Percentiles rank a stretch among this genome's conserved stretches.
Evolutionary conservation across 2,329 filamentous ascomycete genomes (phyloP).

Genomic region (Neodidymelliopsis sp.): DNA sequence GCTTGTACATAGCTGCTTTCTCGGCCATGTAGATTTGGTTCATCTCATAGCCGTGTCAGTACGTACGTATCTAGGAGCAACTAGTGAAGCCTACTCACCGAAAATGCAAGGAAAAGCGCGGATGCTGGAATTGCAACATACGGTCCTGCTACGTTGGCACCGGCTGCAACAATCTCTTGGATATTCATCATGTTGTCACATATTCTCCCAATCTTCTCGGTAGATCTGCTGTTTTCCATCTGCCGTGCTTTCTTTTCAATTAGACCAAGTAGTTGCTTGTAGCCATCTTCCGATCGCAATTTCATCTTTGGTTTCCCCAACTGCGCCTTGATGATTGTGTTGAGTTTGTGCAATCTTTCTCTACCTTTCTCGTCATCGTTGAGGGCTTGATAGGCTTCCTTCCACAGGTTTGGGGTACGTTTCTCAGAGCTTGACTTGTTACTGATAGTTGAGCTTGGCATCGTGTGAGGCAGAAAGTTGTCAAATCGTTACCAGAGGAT

Average conservation of each 20-base stretch:
- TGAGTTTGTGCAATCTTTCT: slow-evolving; percentile 24
- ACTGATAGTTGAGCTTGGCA: slow-evolving; percentile 10
- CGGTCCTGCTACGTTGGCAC: slow-evolving; percentile 23
- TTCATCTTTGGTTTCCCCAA: slow-evolving; percentile 23
- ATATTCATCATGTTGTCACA: slow-evolving; percentile 23
- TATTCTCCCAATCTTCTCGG: slow-evolving; percentile 18
- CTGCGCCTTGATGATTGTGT: slow-evolving; percentile 19
- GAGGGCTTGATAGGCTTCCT: slow-evolving; percentile 24
- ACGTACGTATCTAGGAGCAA: too few species aligned
- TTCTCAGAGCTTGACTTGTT: neutral
- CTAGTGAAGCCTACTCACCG: slow-evolving; percentile 6
- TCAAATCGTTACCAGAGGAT: too few species aligned
- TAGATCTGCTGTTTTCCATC: slow-evolving; percentile 11
- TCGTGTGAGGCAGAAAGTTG: too few species aligned
- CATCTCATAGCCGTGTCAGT: slow-evolving; percentile 7
- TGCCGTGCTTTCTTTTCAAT: slow-evolving; percentile 17
- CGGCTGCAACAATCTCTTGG: slow-evolving; percentile 24
- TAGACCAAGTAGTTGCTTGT: slow-evolving; percentile 17
- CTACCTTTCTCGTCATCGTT: slow-evolving; percentile 19
- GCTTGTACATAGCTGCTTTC: slow-evolving; percentile 21
- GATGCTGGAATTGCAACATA: slow-evolving; percentile 28
- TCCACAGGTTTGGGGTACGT: slow-evolving; percentile 22
- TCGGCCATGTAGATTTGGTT: slow-evolving; percentile 24
- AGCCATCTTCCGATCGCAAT: slow-evolving; percentile 22
- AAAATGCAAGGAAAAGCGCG: slow-evolving; percentile 26